These are phyloP conservation scores for Erysimum cheiri DNA, from an alignment of 441 rosid genomes.

Conservation along the genomic window DNA sequence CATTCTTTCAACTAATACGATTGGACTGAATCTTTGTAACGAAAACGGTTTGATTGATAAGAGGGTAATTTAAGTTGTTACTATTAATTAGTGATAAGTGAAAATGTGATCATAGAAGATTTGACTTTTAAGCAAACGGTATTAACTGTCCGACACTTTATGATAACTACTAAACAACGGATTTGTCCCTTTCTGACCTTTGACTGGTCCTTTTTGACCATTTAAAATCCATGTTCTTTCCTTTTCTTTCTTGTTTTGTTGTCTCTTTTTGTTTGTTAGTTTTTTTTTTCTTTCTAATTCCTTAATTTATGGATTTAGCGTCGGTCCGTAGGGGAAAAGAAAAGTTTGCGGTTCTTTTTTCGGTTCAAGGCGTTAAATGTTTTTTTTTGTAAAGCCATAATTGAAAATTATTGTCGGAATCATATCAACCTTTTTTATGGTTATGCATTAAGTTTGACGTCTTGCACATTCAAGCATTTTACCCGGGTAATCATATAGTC, in stretches of 20 bases:
- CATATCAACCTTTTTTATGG: slow-evolving; percentile 37
- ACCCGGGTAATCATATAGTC: slow-evolving; percentile 37
- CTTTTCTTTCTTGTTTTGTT: slow-evolving; percentile 44
- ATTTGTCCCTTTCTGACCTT: slow-evolving; percentile 40
- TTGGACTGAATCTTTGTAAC: background rate
- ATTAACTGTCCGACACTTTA: slow-evolving; percentile 47
- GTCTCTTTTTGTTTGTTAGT: slow-evolving; percentile 13
- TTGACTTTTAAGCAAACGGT: slow-evolving; percentile 45
- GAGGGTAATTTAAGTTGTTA: slow-evolving; percentile 4
- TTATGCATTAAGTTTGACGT: slow-evolving; percentile 27
- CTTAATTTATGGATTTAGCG: slow-evolving; percentile 44
- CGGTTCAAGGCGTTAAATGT: slow-evolving; percentile 32
- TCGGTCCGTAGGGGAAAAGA: slow-evolving; percentile 32
- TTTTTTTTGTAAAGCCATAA: slow-evolving; percentile 27
- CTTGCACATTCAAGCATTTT: slow-evolving; percentile 33
- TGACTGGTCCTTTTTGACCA: slow-evolving; percentile 46
- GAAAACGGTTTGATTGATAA: background rate
- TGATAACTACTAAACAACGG: slow-evolving; percentile 39
- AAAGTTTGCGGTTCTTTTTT: slow-evolving; percentile 15
- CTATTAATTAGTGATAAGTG: slow-evolving; percentile 27
- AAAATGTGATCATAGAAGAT: slow-evolving; percentile 32
- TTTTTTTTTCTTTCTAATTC: slow-evolving; percentile 5
- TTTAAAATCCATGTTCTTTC: slow-evolving; percentile 30
- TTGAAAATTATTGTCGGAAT: slow-evolving; percentile 37
- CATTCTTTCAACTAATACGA: background rate